phyloP scores from a whole-genome alignment of 129 eudicot species.

The Helichrysum umbraculigerum region DNA sequence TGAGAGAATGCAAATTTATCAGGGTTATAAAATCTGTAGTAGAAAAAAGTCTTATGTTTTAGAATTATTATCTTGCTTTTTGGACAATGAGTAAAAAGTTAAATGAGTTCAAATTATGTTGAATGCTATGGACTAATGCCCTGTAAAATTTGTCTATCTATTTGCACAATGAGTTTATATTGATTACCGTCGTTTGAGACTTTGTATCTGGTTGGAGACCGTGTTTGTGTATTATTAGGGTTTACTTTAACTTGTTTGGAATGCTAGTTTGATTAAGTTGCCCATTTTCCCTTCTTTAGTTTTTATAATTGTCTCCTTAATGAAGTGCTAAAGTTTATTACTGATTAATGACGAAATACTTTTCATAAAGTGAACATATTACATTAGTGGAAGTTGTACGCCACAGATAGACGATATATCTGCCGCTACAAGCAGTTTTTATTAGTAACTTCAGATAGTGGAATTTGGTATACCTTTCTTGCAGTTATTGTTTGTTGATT shows the following conservation, averaged over 20 bases:
- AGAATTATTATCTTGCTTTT: not conserved
- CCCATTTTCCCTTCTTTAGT: no score
- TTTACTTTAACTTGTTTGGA: not conserved
- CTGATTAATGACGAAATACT: not conserved
- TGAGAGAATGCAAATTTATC: no score
- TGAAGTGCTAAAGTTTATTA: not conserved
- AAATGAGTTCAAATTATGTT: not conserved
- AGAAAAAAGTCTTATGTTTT: not conserved
- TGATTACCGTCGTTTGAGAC: no score
- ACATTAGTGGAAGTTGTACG: conserved; percentile 2
- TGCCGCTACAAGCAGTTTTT: not conserved
- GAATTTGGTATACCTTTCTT: not conserved
- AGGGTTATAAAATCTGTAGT: no score
- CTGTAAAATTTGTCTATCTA: not conserved
- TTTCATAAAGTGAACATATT: not conserved
- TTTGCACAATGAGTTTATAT: no score
- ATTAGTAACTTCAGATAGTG: conserved; percentile 1
- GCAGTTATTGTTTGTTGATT: conserved; percentile 1
- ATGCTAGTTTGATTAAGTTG: no score
- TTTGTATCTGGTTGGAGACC: not conserved
- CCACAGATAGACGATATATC: not conserved
- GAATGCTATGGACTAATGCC: not conserved
- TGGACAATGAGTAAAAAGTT: conserved; percentile 1
- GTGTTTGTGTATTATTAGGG: not conserved
- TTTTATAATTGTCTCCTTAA: no score